A percentile compares a stretch with the other conserved stretches of the same genome.
phyloP scores from a whole-genome alignment of 768 basidiomycete genomes.

The Tricholomella constricta region DNA sequence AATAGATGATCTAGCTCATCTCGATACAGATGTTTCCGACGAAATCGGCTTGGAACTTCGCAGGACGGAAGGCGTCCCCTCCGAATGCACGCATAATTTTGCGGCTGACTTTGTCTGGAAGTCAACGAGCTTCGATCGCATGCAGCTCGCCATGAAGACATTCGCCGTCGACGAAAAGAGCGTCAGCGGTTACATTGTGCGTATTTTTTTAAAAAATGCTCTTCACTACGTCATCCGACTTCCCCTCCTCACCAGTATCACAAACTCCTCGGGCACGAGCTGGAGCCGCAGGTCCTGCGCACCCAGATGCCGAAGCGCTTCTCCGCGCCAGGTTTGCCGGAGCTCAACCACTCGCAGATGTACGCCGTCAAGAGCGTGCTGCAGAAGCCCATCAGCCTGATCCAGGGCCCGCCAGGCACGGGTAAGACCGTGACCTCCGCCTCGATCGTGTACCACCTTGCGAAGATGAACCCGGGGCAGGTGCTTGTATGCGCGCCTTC shows the following conservation, averaged over 20 bases:
- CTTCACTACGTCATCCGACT: slow-evolving; percentile 6
- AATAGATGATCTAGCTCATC: background rate
- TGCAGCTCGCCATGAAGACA: slow-evolving; percentile 99
- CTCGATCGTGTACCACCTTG: slow-evolving; percentile 97
- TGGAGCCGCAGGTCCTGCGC: slow-evolving; percentile 88
- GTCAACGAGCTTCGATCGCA: slow-evolving; percentile 98
- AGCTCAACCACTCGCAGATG: slow-evolving; percentile 99
- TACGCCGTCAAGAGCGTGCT: slow-evolving; percentile 98
- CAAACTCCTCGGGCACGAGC: slow-evolving; percentile 96
- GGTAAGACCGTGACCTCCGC: slow-evolving; percentile 99
- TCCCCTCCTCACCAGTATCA: no score
- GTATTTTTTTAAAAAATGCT: slow-evolving; percentile 28
- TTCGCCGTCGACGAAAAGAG: slow-evolving; percentile 99
- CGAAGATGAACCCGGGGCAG: slow-evolving; percentile 99
- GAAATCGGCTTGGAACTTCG: slow-evolving; percentile 95
- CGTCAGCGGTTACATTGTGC: slow-evolving; percentile 96
- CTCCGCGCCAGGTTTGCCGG: slow-evolving; percentile 95
- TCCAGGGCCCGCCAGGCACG: slow-evolving; percentile 98
- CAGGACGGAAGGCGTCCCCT: slow-evolving; percentile 88
- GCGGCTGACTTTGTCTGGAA: slow-evolving; percentile 99
- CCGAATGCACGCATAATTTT: slow-evolving; percentile 92
- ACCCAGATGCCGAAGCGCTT: slow-evolving; percentile 97
- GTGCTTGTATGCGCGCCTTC: slow-evolving; percentile 99
- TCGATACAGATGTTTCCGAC: slow-evolving; percentile 85
- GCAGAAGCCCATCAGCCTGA: slow-evolving; percentile 96